phyloP scores from a whole-genome alignment of 805 yeast genomes.

The Ogataea nitratoaversa region DNA sequence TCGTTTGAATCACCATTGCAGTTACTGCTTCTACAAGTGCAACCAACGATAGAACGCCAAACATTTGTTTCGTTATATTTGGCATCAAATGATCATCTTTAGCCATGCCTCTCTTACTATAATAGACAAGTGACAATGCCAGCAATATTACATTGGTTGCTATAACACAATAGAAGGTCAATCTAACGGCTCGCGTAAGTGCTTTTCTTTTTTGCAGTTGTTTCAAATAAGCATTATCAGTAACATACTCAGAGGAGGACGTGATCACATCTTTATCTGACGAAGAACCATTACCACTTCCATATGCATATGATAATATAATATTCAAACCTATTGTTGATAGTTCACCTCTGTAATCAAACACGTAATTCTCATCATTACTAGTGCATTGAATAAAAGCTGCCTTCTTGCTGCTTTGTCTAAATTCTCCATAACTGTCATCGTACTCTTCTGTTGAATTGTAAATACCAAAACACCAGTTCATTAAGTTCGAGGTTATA shows the following conservation, averaged over 20 bases:
- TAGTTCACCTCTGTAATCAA: slow-evolving; percentile 44
- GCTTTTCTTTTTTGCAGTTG: slow-evolving; percentile 16
- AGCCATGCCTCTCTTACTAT: slow-evolving; percentile 33
- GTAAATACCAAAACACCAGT: slow-evolving; percentile 44
- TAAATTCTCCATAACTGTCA: slow-evolving; percentile 4
- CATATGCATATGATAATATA: slow-evolving; percentile 46
- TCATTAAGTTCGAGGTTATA: slow-evolving; percentile 36
- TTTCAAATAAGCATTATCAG: slow-evolving; percentile 24
- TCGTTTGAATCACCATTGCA: slow-evolving; percentile 27
- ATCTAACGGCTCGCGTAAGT: slow-evolving; percentile 27
- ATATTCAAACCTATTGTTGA: slow-evolving; percentile 37
- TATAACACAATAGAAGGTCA: slow-evolving; percentile 27
- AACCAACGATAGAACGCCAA: slow-evolving; percentile 35
- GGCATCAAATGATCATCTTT: slow-evolving; percentile 34
- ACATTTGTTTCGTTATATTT: slow-evolving; percentile 30
- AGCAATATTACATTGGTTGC: slow-evolving; percentile 30
- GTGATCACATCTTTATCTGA: slow-evolving; percentile 4
- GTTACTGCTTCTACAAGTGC: slow-evolving; percentile 17
- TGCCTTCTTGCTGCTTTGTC: slow-evolving; percentile 1
- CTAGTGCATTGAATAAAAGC: slow-evolving; percentile 16
- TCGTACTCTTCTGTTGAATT: slow-evolving; percentile 13
- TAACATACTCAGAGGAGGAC: slow-evolving; percentile 14
- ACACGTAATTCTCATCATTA: slow-evolving; percentile 23
- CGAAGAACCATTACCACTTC: slow-evolving; percentile 24
- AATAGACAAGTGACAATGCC: slow-evolving; percentile 31